A percentile compares a stretch with the other conserved stretches of the same genome.
Evolutionary conservation across 257 asterid genomes (phyloP).

Genomic region (Salvia hispanica): DNA sequence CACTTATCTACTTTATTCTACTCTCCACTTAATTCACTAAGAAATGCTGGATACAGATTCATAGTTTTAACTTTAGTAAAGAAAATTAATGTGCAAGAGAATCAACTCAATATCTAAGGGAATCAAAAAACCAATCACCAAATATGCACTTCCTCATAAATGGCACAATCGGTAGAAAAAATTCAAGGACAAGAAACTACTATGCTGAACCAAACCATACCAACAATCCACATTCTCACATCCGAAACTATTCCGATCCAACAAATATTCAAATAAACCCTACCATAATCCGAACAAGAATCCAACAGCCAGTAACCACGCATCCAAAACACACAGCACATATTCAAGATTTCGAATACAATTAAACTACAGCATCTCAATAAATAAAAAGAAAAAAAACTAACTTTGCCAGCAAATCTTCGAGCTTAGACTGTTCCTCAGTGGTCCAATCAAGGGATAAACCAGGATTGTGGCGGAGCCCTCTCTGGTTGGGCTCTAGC

Average conservation of each 20-base stretch:
- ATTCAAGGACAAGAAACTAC: neutral
- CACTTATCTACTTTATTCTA: no score
- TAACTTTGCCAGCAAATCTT: constrained; percentile 71
- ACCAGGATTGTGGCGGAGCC: constrained; percentile 86
- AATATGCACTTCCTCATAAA: neutral
- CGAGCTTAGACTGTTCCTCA: constrained; percentile 79
- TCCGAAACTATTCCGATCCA: neutral
- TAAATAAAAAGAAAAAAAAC: constrained; percentile 27
- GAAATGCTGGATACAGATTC: no score
- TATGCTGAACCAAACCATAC: neutral
- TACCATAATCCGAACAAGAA: neutral
- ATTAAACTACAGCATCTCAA: neutral
- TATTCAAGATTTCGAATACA: neutral
- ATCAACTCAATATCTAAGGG: neutral
- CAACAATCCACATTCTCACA: neutral
- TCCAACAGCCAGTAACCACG: neutral
- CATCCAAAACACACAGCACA: neutral
- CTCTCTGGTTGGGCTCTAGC: constrained; percentile 52
- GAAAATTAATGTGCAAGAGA: neutral
- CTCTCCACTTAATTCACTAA: neutral
- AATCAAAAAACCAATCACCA: neutral
- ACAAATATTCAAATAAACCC: neutral
- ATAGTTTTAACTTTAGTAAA: neutral
- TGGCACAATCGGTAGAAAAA: neutral
- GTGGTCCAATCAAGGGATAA: constrained; percentile 67